Percentiles rank a stretch among this genome's conserved stretches.
Conservation (phyloP, 495 filamentous ascomycete genomes). For the Hyaloscypha bicolor region DNA sequence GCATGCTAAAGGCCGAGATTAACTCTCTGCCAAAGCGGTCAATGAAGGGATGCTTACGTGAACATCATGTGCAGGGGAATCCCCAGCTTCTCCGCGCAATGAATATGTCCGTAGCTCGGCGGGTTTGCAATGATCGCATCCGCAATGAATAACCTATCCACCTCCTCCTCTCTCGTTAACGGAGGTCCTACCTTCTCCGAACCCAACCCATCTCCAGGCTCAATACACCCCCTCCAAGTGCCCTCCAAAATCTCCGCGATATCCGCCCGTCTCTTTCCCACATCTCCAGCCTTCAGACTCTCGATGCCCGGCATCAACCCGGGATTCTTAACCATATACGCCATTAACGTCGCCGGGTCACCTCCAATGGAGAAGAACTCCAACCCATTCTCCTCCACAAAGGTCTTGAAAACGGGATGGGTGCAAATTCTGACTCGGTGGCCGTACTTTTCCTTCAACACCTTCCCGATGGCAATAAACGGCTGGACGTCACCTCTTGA, state of each 20-base stretch:
- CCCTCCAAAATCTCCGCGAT: conserved; percentile 71
- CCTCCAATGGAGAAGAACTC: conserved; percentile 83
- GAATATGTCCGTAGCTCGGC: conserved; percentile 78
- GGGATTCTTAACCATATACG: conserved; percentile 88
- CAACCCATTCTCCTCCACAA: conserved; percentile 66
- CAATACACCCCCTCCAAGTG: conserved; percentile 75
- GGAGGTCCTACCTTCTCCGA: conserved; percentile 6
- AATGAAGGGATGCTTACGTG: conserved; percentile 51
- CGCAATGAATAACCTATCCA: conserved; percentile 60
- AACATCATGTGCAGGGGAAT: conserved; percentile 83
- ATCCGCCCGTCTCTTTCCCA: conserved; percentile 60
- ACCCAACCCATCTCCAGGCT: conserved; percentile 54
- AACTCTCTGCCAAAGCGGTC: conserved; percentile 35
- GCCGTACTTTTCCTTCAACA: conserved; percentile 60
- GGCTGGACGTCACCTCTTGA: conserved; percentile 78
- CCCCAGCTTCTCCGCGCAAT: conserved; percentile 76
- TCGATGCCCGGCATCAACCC: conserved; percentile 73
- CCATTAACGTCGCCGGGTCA: conserved; percentile 77
- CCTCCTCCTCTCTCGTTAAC: conserved; percentile 28
- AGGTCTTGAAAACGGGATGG: conserved; percentile 70
- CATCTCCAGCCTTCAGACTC: conserved; percentile 66
- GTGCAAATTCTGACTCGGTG: conserved; percentile 82
- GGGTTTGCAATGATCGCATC: conserved; percentile 86
- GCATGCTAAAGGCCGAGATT: conserved; percentile 49
- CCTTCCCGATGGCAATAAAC: conserved; percentile 67